These are phyloP conservation scores for Suillus americanus DNA, from an alignment of 768 basidiomycete species.

Conservation along the genomic window DNA sequence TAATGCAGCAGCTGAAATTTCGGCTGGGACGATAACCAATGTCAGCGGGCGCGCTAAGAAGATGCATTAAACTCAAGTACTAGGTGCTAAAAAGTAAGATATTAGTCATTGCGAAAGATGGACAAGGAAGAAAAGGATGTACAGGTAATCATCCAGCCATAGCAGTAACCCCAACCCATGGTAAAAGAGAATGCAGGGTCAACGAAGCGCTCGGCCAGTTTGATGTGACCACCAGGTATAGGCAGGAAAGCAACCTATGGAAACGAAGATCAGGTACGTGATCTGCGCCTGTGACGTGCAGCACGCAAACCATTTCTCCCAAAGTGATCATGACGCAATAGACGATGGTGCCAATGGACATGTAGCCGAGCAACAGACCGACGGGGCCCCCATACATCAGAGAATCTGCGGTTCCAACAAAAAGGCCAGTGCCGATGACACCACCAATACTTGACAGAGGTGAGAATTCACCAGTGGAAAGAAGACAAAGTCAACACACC, in stretches of 20 bases:
- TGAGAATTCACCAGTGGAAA: background rate
- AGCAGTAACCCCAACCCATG: slow-evolving; percentile 59
- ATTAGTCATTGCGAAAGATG: slow-evolving; percentile 22
- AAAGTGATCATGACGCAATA: slow-evolving; percentile 64
- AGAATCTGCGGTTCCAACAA: slow-evolving; percentile 65
- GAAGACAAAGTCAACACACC: slow-evolving; percentile 34
- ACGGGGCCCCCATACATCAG: slow-evolving; percentile 63
- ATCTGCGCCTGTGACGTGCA: slow-evolving; percentile 55
- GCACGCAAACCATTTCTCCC: slow-evolving; percentile 69
- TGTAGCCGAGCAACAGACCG: slow-evolving; percentile 74
- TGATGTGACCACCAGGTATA: slow-evolving; percentile 79
- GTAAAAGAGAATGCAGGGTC: slow-evolving; percentile 65
- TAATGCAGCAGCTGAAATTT: slow-evolving; percentile 53
- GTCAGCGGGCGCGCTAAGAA: slow-evolving; percentile 2
- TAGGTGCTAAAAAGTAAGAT: slow-evolving; percentile 9
- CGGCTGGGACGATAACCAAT: slow-evolving; percentile 19
- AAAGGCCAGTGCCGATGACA: slow-evolving; percentile 61
- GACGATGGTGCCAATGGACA: slow-evolving; percentile 63
- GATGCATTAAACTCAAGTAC: background rate
- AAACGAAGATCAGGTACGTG: slow-evolving; percentile 53
- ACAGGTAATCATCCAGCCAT: slow-evolving; percentile 30
- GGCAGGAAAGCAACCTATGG: slow-evolving; percentile 69
- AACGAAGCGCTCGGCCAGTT: slow-evolving; percentile 78
- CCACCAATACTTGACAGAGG: slow-evolving; percentile 52
- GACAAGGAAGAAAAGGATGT: background rate